Base-by-base conservation (phyloP, 169 alveolate species). In the Theileria orientalis region DNA sequence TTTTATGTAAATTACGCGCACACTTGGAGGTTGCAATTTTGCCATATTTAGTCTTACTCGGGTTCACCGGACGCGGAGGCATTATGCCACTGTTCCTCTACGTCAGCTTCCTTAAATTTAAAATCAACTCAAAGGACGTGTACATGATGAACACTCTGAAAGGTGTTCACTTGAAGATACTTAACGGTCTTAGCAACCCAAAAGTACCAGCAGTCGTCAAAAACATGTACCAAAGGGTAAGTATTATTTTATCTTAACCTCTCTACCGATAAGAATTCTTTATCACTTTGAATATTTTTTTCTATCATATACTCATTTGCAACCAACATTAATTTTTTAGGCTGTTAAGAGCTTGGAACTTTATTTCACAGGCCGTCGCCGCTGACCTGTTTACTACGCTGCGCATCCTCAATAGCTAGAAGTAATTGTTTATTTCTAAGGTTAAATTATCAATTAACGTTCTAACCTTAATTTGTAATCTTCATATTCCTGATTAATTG, bases 381-480 rank as follows among this genome's bases (percentile, higher is more conserved):
- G 25, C 7, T 59, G 44, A 42, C 74, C 8, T n/a, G 64, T 35
- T 42, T 37, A 32, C 46, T 66, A 32, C 67, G 54, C 60, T 78
- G 86, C 69, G 67, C 30, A 25, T 52, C 40, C 68, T 78, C 86
- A 16, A 78, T 71, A 21, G 86, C 86, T n/a, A 47, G 41, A 21
- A 78, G 56, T 16, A 78, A 54, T 37, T 70, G 64, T 29, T 9
- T 1, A 30, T 70, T 70, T 69, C 86, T 78, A 44, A 32, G 14
- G 19, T 25, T 52, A 23, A 52, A 9, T 11, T 52, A 52, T 9
- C 32, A 52, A 52, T 41, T 41, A 41, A 14, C 8, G 49, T 41
- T 11, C 30, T 13, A 1, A 21, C 19, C 32, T 49, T 49, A 49
- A 14, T 32, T 54, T 47, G 63, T 76, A 76, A 19, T 78, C 86